Base-by-base conservation (phyloP, 2,329 filamentous ascomycete genomes). In the Bertia moriformis region DNA sequence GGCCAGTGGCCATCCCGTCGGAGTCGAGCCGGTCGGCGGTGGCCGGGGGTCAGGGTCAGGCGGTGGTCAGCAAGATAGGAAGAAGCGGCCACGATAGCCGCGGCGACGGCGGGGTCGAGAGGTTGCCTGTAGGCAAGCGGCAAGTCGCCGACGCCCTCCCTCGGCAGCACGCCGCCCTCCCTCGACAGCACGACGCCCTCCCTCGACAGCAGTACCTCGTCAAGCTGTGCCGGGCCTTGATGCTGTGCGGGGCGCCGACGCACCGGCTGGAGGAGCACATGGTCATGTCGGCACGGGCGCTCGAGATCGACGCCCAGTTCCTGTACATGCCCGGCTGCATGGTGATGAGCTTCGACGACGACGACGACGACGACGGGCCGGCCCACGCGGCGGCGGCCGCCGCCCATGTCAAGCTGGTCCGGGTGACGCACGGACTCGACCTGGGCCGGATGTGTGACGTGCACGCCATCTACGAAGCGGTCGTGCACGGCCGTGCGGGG, bases 401-500 rank as follows among this genome's bases (percentile, higher is more conserved):
- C 0, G 80, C 80, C 14, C 81, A 86, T 51, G 81, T 87, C 44
- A 83, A 84, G 58, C 68, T 87, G 20, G 76, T 87, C 4, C 72
- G 78, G 7, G 70, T 74, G 0, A 59, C 61, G 0, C 80, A 85
- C 49, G 81, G 80, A 2, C 67, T 88, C 7, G 76, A 88, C 51
- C 65, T 88, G 1, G 82, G 81, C 19, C 81, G 79, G 49, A 68
- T 88, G 13, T 69, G 78, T 38, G 83, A 87, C 45, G 71, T 80
- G 2, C 82, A 87, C 48, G 71, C 82, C 47, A 74, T 87, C 40
- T 88, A 88, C 61, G 88, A 88, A 54, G 73, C 83, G 41, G 82
- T 87, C 14, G 73, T 87, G 1, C 82, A 87, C 50, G 82, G 86
- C 52, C 65, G 71, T 14, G 69, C 85, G 5, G 67, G 75, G 5